phyloP scores from a whole-genome alignment of 2,329 filamentous ascomycete species.

The Botrytis squamosa region DNA sequence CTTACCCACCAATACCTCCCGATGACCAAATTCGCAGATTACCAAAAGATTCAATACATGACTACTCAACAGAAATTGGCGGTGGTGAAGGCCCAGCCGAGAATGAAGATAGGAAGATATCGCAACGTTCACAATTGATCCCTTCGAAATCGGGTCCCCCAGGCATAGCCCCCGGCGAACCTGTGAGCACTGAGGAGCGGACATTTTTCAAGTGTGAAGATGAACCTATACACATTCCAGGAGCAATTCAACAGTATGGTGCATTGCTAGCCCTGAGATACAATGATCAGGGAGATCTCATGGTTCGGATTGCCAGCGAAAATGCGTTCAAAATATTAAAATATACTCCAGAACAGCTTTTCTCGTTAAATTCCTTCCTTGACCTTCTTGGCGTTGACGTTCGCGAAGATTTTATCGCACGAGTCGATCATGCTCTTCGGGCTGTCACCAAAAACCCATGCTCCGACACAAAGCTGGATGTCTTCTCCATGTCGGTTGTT shows the following conservation, averaged over 20 bases:
- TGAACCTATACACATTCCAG: conserved; percentile 75
- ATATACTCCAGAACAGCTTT: conserved; percentile 73
- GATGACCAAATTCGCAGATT: conserved; percentile 25
- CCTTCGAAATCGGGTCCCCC: conserved; percentile 27
- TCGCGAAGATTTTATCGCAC: conserved; percentile 14
- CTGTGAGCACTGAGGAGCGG: conserved; percentile 16
- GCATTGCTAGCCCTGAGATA: conserved; percentile 72
- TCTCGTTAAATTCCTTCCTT: conserved; percentile 71
- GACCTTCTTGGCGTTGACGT: conserved; percentile 85
- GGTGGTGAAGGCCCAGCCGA: background rate
- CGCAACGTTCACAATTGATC: conserved; percentile 26
- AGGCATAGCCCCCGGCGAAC: conserved; percentile 23
- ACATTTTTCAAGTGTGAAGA: conserved; percentile 68
- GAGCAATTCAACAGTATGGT: conserved; percentile 68
- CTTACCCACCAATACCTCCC: conserved; percentile 27
- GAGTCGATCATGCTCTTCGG: conserved; percentile 13
- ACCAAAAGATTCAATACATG: background rate
- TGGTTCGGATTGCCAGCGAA: conserved; percentile 75
- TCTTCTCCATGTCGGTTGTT: conserved; percentile 68
- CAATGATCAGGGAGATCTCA: conserved; percentile 63
- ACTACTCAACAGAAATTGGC: background rate
- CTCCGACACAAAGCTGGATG: conserved; percentile 74
- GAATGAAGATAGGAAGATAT: conserved; percentile 19
- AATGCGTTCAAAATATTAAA: conserved; percentile 75
- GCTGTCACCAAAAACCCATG: background rate